Conservation (phyloP, 192 early-diverging fungal genomes). For the Thamnidium elegans region DNA sequence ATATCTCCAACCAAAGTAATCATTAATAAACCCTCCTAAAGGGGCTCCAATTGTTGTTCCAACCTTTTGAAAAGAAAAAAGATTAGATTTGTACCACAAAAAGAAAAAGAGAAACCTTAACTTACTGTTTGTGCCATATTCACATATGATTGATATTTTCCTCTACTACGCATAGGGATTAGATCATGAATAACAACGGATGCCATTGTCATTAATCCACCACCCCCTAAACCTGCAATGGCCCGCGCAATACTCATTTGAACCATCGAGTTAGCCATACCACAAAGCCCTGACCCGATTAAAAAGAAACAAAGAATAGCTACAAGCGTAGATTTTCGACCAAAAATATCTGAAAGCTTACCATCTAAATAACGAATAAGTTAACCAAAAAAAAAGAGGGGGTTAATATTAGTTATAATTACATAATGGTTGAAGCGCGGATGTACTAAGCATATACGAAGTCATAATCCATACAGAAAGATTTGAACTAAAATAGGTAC, state of each 20-base stretch:
- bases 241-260: conserved; percentile 25
- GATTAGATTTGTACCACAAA: background rate
- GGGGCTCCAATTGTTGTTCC: conserved; percentile 80
- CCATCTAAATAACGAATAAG: conserved; percentile 47
- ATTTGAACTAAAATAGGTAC: conserved; percentile 19
- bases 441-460: conserved; percentile 32
- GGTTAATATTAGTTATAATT: background rate
- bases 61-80: conserved; percentile 32
- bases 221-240: conserved; percentile 59
- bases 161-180: conserved; percentile 58
- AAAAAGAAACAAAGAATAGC: conserved; percentile 77
- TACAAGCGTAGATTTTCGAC: conserved; percentile 65
- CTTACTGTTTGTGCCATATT: conserved; percentile 33
- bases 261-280: conserved; percentile 42
- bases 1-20: conserved; percentile 63
- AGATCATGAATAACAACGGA: conserved; percentile 70
- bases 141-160: conserved; percentile 53
- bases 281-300: conserved; percentile 61
- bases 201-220: conserved; percentile 60
- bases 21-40: conserved; percentile 81
- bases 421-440: conserved; percentile 33
- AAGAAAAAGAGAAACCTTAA: background rate
- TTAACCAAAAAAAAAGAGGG: background rate
- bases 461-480: conserved; percentile 29
- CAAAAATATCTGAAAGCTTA: conserved; percentile 84